Evolutionary conservation across 768 basidiomycete genomes (phyloP).

Genomic region (Trametes maxima): DNA sequence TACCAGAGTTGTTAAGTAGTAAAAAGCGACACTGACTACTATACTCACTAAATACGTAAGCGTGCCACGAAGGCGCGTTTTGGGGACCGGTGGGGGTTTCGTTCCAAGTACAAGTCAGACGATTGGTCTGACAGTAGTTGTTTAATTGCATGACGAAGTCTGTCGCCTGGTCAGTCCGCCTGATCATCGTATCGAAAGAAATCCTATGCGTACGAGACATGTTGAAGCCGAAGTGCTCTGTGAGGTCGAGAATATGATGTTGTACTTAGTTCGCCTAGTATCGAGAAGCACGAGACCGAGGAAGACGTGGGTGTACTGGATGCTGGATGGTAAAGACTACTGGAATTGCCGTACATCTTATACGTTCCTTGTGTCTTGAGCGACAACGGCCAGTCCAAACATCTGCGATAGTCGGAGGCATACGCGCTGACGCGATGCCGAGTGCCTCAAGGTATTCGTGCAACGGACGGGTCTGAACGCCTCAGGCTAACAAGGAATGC

Average conservation of each 20-base stretch:
- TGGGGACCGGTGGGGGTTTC: constrained; percentile 27
- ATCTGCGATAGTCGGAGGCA: constrained; percentile 18
- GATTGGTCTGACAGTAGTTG: constrained; percentile 28
- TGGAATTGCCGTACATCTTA: neutral
- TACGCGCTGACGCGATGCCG: constrained; percentile 4
- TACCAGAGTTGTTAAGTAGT: constrained; percentile 1
- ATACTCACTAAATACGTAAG: constrained; percentile 31
- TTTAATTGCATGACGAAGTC: constrained; percentile 32
- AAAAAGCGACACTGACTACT: constrained; percentile 3
- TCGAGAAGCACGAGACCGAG: neutral
- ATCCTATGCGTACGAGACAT: neutral
- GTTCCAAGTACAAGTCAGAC: constrained; percentile 11
- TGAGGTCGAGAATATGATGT: neutral
- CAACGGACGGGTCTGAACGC: neutral
- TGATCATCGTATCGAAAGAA: neutral
- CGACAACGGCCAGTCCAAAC: neutral
- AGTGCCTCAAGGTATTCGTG: neutral
- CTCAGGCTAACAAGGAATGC: neutral
- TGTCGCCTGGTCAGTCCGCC: neutral
- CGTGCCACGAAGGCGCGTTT: constrained; percentile 32
- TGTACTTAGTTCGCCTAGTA: neutral
- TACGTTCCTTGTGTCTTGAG: neutral
- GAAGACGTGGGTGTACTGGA: too few species aligned
- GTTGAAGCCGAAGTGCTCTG: neutral
- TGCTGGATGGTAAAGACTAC: neutral